Evolutionary conservation across 805 yeast species (phyloP), one percentile per base, ranked within the genome.

Genomic region (Ogataea corticis): DNA sequence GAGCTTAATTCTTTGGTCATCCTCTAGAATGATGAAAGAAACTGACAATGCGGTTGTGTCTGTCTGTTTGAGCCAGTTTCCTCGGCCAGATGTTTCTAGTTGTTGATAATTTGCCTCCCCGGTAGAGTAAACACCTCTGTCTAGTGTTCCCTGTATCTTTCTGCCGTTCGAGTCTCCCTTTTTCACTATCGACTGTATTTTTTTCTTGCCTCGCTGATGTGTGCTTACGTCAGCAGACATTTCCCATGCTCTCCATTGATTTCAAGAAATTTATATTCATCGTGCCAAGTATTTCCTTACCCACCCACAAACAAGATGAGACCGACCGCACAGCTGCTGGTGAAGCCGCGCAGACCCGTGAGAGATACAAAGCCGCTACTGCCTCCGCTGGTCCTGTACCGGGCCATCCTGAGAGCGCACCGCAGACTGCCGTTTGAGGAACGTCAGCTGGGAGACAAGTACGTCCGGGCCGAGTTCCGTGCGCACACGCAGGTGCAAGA

Each of bases 381-480:
- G 10, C 96, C 96, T 6, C 99, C 99, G 1, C 65, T 91, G 18
- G 73, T 75, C 31, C 76, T 94, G 28, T 94, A 87, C 68, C 73
- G 88, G 44, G 77, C 84, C n/a, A 82, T 94, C 32, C 71, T 94
- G 44, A 73, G 97, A 44, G 91, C 96, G 0, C 97, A 94, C 66
- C 67, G 71, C 53, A 71, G 63, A 37, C 58, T 94, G n/a, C 88
- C 91, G 0, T 65, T 69, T 3, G 80, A 81, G 39, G 85, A 85
- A 49, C 75, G 96, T 46, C 76, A 81, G 42, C 72, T 94, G 17
- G 99, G 99, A 3, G 97, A 94, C 65, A 75, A 80, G 54, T 94
- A 94, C 63, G 96, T 92, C 41, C 86, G 82, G 61, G 79, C 83
- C 29, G 99, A 94, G 68, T 94, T 94, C 71, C 81, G 82, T 57